Conservation (phyloP, 2,329 filamentous ascomycete species). For the Botryotinia globosa region DNA sequence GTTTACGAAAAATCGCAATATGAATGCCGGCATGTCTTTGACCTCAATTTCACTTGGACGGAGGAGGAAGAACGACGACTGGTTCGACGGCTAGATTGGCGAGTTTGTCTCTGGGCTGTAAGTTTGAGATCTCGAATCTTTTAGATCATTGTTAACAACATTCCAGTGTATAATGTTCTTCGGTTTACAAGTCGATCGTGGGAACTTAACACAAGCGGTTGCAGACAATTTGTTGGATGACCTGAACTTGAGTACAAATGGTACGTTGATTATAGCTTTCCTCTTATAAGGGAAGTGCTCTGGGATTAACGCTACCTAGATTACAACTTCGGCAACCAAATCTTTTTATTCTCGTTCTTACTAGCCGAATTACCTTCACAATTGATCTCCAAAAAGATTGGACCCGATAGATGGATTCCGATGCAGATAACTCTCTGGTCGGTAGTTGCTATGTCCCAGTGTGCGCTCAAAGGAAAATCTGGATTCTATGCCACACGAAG, state of each 20-base stretch:
- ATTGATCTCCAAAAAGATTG: slow-evolving; percentile 47
- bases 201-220: slow-evolving; percentile 56
- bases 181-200: slow-evolving; percentile 57
- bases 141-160: slow-evolving; percentile 37
- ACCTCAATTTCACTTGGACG: slow-evolving; percentile 31
- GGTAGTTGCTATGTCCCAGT: slow-evolving; percentile 47
- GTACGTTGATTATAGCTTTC: not conserved
- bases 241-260: slow-evolving; percentile 46
- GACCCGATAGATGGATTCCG: slow-evolving; percentile 51
- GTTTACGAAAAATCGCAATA: slow-evolving; percentile 34
- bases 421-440: slow-evolving; percentile 52
- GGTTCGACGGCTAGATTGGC: slow-evolving; percentile 30
- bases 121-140: not conserved
- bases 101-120: slow-evolving; percentile 32
- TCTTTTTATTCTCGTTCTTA: slow-evolving; percentile 44
- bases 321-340: slow-evolving; percentile 38
- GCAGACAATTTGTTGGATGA: slow-evolving; percentile 60
- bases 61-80: slow-evolving; percentile 33
- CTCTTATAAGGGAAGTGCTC: too few species aligned
- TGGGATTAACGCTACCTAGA: slow-evolving; percentile 18
- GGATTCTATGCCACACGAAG: slow-evolving; percentile 46
- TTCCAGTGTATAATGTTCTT: slow-evolving; percentile 62
- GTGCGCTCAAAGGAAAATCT: slow-evolving; percentile 43
- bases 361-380: slow-evolving; percentile 50
- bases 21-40: slow-evolving; percentile 33